These are phyloP conservation scores for Claviceps purpurea DNA, from an alignment of 2,329 filamentous ascomycete genomes.

Conservation along the genomic window DNA sequence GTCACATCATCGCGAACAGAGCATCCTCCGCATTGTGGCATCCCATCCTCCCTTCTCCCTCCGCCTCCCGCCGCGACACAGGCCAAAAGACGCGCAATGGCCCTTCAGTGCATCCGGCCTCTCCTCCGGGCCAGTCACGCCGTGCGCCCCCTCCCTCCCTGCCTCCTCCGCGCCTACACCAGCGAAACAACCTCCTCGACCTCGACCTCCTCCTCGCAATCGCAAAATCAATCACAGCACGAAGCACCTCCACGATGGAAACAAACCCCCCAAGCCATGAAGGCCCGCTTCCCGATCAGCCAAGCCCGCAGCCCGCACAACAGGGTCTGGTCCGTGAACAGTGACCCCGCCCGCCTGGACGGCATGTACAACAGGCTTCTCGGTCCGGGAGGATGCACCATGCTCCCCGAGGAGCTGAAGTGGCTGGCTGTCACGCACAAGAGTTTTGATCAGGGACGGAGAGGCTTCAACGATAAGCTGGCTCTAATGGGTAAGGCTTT, in stretches of 20 bases:
- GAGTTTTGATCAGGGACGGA: conserved; percentile 89
- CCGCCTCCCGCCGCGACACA: too few species aligned
- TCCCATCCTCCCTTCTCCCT: too few species aligned
- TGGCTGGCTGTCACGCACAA: conserved; percentile 97
- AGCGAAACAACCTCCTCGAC: conserved; percentile 12
- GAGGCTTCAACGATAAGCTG: conserved; percentile 88
- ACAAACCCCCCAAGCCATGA: conserved; percentile 55
- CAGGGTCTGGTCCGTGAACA: conserved; percentile 57
- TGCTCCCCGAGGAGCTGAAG: conserved; percentile 83
- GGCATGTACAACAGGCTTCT: conserved; percentile 65
- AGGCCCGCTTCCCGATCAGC: conserved; percentile 52
- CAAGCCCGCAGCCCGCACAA: conserved; percentile 38
- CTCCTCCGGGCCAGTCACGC: conserved; percentile 14
- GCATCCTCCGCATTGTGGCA: too few species aligned
- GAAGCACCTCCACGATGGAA: conserved; percentile 47
- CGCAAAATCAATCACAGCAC: not conserved
- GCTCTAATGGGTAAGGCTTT: conserved; percentile 62
- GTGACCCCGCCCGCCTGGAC: conserved; percentile 60
- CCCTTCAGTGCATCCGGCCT: conserved; percentile 20
- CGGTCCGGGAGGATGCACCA: conserved; percentile 54
- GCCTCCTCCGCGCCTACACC: conserved; percentile 17
- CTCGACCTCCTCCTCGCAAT: conserved; percentile 12
- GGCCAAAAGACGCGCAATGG: conserved; percentile 8
- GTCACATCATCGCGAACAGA: too few species aligned
- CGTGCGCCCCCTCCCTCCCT: conserved; percentile 11